Evolutionary conservation across 129 eudicot genomes (phyloP), one percentile per base, ranked within the genome.

Genomic region (Tagetes patula): DNA sequence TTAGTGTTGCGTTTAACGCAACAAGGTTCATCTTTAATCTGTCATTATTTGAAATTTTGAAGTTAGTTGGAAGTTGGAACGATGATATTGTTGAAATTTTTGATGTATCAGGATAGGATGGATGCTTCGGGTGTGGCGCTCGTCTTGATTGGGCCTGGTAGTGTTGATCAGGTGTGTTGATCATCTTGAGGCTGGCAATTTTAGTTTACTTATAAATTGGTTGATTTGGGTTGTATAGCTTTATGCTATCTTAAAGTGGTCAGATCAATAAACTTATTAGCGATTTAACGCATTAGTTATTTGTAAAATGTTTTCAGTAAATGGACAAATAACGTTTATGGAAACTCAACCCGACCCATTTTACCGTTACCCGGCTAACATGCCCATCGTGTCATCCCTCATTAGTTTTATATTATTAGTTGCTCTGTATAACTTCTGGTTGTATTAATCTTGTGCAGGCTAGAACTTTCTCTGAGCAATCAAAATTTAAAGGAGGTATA

Each of bases 101-200:
- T 49, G n/a, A 62, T 52, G 71, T 71, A 70, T 74, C 92, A 94
- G 99, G 99, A 88, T 36, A 79, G 69, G 73, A 88, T 90, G 99
- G 97, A 94, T 86, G 89, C 96, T 38, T 87, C 99, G 42, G 94
- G 96, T 11, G 99, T 88, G 71, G 84, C 97, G 5, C 99, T 94
- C 69, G 89, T 90, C 80, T 75, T 94, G 59, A 90, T 94, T 81
- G 99, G 99, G 53, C 99, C 97, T 8, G 99, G 99, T 49, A 94
- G 77, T 48, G 86, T 90, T 58, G 97, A 94, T 71, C 99, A 94
- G 96, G 99, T 90, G 74, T 67, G 61, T 56, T 69, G 64, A 69
- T 60, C 61, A 38, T 60, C 64, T 55, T 47, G 66, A 47, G 1
- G 34, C 10, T 33, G 67, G 7, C 45, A 61, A 36, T 11, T 36